Percentiles rank a stretch among this genome's conserved stretches.
phyloP scores from a whole-genome alignment of 208 protist species.

The Trypanosoma congolense region DNA sequence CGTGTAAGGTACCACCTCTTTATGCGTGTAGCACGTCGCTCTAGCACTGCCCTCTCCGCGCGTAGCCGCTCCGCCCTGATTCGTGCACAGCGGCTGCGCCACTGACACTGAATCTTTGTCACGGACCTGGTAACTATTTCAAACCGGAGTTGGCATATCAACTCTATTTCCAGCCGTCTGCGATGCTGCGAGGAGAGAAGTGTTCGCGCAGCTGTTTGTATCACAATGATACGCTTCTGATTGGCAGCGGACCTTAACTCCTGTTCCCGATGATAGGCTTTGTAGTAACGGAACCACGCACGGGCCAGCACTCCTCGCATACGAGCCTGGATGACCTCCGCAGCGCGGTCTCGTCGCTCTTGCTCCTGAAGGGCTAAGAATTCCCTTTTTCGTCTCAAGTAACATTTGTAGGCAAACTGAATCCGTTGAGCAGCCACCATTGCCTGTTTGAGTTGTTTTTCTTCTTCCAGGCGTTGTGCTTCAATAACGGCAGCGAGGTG shows the following conservation, averaged over 20 bases:
- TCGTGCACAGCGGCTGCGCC: slow-evolving; percentile 59
- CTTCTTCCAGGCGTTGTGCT: slow-evolving; percentile 56
- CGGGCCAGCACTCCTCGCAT: slow-evolving; percentile 78
- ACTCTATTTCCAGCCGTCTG: slow-evolving; percentile 14
- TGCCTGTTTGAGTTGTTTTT: slow-evolving; percentile 33
- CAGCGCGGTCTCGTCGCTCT: slow-evolving; percentile 43
- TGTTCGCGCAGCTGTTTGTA: slow-evolving; percentile 53
- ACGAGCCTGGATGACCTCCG: slow-evolving; percentile 68
- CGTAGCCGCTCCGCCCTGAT: slow-evolving; percentile 54
- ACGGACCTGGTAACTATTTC: slow-evolving; percentile 31
- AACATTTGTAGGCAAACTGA: slow-evolving; percentile 47
- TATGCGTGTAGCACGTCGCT: slow-evolving; percentile 44
- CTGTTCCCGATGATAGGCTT: slow-evolving; percentile 65
- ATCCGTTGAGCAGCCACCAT: slow-evolving; percentile 70
- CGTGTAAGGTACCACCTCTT: slow-evolving; percentile 67
- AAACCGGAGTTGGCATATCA: slow-evolving; percentile 28
- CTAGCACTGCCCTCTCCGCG: slow-evolving; percentile 42
- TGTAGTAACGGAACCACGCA: slow-evolving; percentile 82
- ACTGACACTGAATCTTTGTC: slow-evolving; percentile 65
- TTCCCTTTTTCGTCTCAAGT: slow-evolving; percentile 42
- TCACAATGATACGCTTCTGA: slow-evolving; percentile 46
- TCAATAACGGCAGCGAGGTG: slow-evolving; percentile 46
- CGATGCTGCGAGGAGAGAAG: slow-evolving; percentile 26
- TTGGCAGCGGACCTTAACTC: slow-evolving; percentile 61
- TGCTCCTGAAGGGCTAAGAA: slow-evolving; percentile 26